Evolutionary conservation across 2,329 filamentous ascomycete species (phyloP), one percentile per base, ranked within the genome.

Genomic region (Cryphonectria radicalis): DNA sequence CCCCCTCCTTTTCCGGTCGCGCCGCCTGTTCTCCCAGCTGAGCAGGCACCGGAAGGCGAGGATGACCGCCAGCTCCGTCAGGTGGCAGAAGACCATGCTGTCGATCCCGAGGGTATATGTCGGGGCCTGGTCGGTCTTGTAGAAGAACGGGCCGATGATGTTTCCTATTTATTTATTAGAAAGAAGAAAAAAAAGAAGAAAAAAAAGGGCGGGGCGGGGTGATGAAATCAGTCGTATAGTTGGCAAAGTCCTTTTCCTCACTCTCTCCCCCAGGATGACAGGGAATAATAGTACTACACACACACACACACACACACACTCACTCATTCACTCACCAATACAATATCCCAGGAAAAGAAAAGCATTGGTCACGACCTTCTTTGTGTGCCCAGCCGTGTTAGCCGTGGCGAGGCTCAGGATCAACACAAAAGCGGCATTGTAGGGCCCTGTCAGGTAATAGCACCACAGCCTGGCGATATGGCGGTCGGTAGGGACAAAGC

Each of bases 51-150:
- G 80, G 71, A 90, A 79, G 46, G 83, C 83, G 13, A 85, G 74
- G 50, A 87, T 83, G 2, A 85, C 79, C 0, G 84, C 55, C 0
- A 88, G 82, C 66, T 88, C 80, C 28, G 86, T 75, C 0, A 82
- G 82, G 76, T 90, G 90, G 78, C 88, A 91, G 5, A 87, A 85
- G 68, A 92, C 83, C 74, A 91, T 88, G 2, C 87, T 88, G 8
- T 86, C 82, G 74, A 91, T 90, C 0, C 88, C 90, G 53, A 87
- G 89, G 60, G 86, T 84, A 77, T 92, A 93, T 1, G 84, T 80
- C 0, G 90, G 90, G 0, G 84, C 83, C 76, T 92, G 88, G 60
- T 78, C 79, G n/a, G 82, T 80, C 22, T 87, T 80, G 80, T 90
- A 91, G 2, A 90, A 83, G 76, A 90, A 88, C 0, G 89, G 88